Percentiles rank a stretch among this genome's conserved stretches.
These are phyloP conservation scores for Circinella umbellata DNA, from an alignment of 371 early-diverging fungal species.

Conservation along the genomic window DNA sequence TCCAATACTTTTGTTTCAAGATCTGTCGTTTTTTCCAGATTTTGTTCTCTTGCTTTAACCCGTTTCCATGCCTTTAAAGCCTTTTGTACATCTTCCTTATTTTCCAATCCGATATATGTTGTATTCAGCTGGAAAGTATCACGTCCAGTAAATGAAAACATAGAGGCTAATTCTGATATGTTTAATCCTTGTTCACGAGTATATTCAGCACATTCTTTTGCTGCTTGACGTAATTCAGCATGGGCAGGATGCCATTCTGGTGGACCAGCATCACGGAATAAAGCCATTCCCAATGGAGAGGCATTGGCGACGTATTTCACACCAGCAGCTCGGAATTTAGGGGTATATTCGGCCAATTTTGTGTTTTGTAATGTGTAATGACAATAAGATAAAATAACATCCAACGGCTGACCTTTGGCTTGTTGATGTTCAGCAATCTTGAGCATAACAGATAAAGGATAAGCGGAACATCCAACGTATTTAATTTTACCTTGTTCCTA, in stretches of 20 bases:
- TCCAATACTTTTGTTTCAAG: slow-evolving; percentile 29
- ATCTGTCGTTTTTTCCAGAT: slow-evolving; percentile 22
- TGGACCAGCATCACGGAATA: slow-evolving; percentile 61
- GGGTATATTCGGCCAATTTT: slow-evolving; percentile 57
- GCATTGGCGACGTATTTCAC: slow-evolving; percentile 71
- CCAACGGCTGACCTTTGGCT: slow-evolving; percentile 65
- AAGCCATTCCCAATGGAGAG: slow-evolving; percentile 81
- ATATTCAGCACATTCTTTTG: slow-evolving; percentile 48
- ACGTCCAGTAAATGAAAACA: slow-evolving; percentile 63
- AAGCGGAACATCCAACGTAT: slow-evolving; percentile 79
- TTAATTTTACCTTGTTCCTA: slow-evolving; percentile 66
- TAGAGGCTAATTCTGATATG: slow-evolving; percentile 68
- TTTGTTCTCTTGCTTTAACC: slow-evolving; percentile 38
- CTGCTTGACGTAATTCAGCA: slow-evolving; percentile 56
- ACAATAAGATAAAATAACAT: slow-evolving; percentile 75
- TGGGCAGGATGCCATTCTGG: slow-evolving; percentile 85
- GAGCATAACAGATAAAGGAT: slow-evolving; percentile 72
- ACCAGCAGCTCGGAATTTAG: slow-evolving; percentile 61
- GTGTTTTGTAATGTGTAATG: slow-evolving; percentile 79
- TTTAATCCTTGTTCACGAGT: slow-evolving; percentile 42
- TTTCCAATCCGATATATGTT: slow-evolving; percentile 72
- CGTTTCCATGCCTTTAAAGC: slow-evolving; percentile 57
- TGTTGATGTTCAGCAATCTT: slow-evolving; percentile 70
- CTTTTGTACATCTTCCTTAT: slow-evolving; percentile 63
- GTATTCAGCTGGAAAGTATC: slow-evolving; percentile 51